Percentiles rank a stretch among this genome's conserved stretches.
Evolutionary conservation across 83 land plant species (phyloP).

Genomic region (Thuja plicata): DNA sequence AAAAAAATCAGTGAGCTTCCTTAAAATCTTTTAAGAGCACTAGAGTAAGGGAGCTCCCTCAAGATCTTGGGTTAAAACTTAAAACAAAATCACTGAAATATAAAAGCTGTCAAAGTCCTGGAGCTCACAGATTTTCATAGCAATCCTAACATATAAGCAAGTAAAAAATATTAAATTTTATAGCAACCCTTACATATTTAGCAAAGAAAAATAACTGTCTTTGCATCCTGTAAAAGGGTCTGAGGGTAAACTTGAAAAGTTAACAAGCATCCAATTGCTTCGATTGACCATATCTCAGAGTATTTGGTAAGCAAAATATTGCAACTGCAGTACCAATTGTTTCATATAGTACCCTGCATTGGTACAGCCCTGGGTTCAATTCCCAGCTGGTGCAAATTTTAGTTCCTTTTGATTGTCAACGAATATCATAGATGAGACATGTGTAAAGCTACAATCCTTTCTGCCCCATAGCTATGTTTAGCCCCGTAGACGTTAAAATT

Average conservation of each 20-base stretch:
- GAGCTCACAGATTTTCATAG: background rate
- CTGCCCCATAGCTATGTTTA: too few relatives aligned
- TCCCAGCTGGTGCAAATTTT: conserved; percentile 92
- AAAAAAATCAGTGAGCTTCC: background rate
- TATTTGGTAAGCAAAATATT: background rate
- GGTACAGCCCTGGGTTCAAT: conserved; percentile 99
- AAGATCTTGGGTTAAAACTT: background rate
- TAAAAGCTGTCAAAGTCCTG: background rate
- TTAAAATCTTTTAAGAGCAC: background rate
- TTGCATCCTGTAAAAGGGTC: background rate
- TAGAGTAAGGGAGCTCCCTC: background rate
- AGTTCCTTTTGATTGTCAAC: too few relatives aligned
- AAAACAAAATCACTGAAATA: background rate
- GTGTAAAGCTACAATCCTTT: too few relatives aligned
- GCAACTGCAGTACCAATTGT: background rate
- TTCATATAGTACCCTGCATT: conserved; percentile 97
- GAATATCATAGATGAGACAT: too few relatives aligned
- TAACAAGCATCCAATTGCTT: background rate
- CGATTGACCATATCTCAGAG: background rate
- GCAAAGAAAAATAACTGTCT: background rate
- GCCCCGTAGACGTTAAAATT: too few relatives aligned
- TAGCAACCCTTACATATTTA: background rate
- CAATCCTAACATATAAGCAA: background rate
- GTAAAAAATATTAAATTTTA: background rate
- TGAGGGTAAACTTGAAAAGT: background rate